Conservation (phyloP, 176 grass and related monocot species). For the Bothriochloa decipiens region DNA sequence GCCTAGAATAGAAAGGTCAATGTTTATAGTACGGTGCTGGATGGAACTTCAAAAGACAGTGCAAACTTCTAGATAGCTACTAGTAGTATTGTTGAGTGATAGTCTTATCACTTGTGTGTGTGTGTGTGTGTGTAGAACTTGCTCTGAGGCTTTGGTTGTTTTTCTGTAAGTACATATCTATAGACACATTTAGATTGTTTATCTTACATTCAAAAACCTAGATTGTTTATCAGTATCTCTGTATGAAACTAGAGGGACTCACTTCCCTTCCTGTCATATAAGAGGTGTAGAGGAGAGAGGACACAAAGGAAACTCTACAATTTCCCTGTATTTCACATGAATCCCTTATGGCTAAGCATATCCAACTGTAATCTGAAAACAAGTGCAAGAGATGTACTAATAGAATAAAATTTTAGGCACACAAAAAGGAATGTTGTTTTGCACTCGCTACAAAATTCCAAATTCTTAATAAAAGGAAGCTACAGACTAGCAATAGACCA, state of each 20-base stretch:
- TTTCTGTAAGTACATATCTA: background rate
- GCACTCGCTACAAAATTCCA: background rate
- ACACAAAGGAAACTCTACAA: background rate
- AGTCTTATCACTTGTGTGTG: too few relatives aligned
- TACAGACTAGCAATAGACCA: conserved; percentile 5
- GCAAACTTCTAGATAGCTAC: background rate
- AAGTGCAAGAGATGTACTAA: background rate
- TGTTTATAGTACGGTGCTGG: background rate
- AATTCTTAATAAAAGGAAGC: background rate
- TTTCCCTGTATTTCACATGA: too few relatives aligned
- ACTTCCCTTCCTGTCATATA: too few relatives aligned
- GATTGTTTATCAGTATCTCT: background rate
- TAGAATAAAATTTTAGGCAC: background rate
- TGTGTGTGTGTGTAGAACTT: too few relatives aligned
- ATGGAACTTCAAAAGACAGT: background rate
- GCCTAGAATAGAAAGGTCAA: background rate
- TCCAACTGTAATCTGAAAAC: background rate
- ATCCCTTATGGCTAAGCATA: too few relatives aligned
- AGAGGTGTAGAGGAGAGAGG: too few relatives aligned
- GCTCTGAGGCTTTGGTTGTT: background rate
- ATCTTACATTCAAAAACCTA: too few relatives aligned
- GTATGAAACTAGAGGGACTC: background rate
- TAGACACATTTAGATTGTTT: background rate
- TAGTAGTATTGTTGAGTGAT: background rate
- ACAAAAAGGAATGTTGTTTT: background rate